Conservation (phyloP, 2,329 filamentous ascomycete genomes). For the Ilyonectria destructans region DNA sequence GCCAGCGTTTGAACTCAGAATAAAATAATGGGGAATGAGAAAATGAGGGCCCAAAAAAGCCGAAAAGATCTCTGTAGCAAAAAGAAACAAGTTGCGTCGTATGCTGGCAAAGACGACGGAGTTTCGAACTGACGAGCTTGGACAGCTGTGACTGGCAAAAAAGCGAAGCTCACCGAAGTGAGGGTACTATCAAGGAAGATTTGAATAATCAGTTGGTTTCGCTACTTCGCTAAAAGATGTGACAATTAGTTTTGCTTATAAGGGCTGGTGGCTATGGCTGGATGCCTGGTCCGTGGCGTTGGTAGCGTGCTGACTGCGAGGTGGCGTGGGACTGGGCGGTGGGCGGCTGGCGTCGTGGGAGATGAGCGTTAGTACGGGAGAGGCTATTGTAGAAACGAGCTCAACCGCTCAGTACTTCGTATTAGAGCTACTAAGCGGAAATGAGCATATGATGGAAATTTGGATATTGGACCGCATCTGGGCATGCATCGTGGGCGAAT, state of each 20-base stretch:
- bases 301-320: too few species aligned
- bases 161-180: slow-evolving; percentile 27
- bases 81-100: neutral
- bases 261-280: neutral
- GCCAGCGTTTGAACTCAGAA: neutral
- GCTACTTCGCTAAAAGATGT: slow-evolving; percentile 10
- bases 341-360: too few species aligned
- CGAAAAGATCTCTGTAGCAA: neutral
- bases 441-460: too few species aligned
- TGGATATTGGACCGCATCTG: neutral
- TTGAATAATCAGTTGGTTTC: neutral
- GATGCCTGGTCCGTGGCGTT: too few species aligned
- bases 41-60: too few species aligned
- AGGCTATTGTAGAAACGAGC: too few species aligned
- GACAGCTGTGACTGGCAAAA: slow-evolving; percentile 13
- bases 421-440: too few species aligned
- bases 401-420: too few species aligned
- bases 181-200: neutral
- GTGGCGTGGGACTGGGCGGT: too few species aligned
- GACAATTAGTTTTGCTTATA: neutral
- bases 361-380: too few species aligned
- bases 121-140: slow-evolving; percentile 4
- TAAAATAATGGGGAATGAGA: too few species aligned
- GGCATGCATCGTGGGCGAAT: neutral
- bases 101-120: neutral